Evolutionary conservation across 2,329 filamentous ascomycete species (phyloP), one percentile per base, ranked within the genome.

Genomic region (Aspergillus quadrilineatus): DNA sequence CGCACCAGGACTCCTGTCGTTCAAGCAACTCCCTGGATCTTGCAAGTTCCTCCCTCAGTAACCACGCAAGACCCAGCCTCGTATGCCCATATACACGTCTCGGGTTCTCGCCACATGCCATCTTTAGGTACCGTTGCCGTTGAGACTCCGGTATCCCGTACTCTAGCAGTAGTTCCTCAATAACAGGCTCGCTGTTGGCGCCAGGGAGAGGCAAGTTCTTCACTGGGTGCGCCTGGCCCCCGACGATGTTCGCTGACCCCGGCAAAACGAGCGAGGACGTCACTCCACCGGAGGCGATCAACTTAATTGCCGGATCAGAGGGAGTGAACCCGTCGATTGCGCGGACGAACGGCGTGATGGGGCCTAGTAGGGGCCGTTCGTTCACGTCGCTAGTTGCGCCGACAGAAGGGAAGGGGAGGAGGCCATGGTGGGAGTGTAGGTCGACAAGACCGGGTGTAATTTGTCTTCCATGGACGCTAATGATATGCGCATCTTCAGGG

Each of bases 221-320:
- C 69, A 90, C 81, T 4, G 86, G 80, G 56, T 80, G 89, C 0
- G 86, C 87, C 67, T 89, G 86, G 59, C 87, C 87, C 26, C 85
- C 87, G 41, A 90, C 89, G 67, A 89, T 89, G 70, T 88, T 90
- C n/a, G 81, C 85, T 1, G 84, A 87, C 1, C 87, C 87, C 1
- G 87, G 87, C 0, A 89, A 77, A 4, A 89, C 75, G 1, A 89
- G 76, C 26, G 82, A 86, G 0, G 86, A 88, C 0, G 87, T 89
- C 0, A 89, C 86, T n/a, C 87, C 87, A 6, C 87, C 87, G 0
- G 85, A 88, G 65, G 88, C 89, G 76, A 89, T 89, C 60, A 86
- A 82, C 60, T 86, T 80, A 9, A 89, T 81, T 63, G 88, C 86
- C 12, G 79, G 81, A 64, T 89, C 87, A 10, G 83, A 75, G 0